phyloP scores from a whole-genome alignment of 345 rosid species.

The Rhizophora mangle region DNA sequence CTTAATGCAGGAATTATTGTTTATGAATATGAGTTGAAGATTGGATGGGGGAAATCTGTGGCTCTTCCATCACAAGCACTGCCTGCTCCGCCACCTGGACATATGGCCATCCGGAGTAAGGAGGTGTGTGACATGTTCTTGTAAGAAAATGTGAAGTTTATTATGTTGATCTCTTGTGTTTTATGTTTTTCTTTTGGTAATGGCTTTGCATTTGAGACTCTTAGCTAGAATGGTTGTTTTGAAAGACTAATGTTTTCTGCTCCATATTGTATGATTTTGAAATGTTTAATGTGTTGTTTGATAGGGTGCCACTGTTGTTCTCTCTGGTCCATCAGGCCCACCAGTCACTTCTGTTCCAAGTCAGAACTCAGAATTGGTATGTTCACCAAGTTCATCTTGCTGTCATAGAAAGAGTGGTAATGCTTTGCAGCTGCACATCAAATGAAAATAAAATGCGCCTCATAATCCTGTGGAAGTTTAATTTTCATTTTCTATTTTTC shows the following conservation, averaged over 20 bases:
- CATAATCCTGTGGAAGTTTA: too few species aligned
- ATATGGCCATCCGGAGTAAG: constrained; percentile 98
- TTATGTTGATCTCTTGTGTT: not conserved
- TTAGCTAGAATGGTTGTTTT: constrained; percentile 3
- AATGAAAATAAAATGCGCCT: not conserved
- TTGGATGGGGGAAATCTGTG: constrained; percentile 99
- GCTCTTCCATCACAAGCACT: constrained; percentile 98
- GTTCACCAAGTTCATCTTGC: constrained; percentile 14
- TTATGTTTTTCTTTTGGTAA: not conserved
- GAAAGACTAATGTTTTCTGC: not conserved
- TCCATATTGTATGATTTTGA: constrained; percentile 23
- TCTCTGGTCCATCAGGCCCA: constrained; percentile 99
- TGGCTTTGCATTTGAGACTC: not conserved
- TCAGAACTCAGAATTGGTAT: constrained; percentile 90
- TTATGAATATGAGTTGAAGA: constrained; percentile 91
- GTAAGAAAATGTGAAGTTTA: not conserved
- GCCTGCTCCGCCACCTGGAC: constrained; percentile 99
- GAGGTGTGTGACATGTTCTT: constrained; percentile 56
- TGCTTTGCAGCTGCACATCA: not conserved
- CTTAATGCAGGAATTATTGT: constrained; percentile 74
- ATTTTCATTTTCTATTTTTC: too few species aligned
- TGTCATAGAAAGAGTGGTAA: not conserved
- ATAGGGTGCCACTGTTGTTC: constrained; percentile 87
- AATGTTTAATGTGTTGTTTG: constrained; percentile 24
- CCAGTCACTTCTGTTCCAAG: constrained; percentile 77